Percentiles rank a stretch among this genome's conserved stretches.
phyloP scores from a whole-genome alignment of 805 yeast species.

The Candida arabinofermentans region DNA sequence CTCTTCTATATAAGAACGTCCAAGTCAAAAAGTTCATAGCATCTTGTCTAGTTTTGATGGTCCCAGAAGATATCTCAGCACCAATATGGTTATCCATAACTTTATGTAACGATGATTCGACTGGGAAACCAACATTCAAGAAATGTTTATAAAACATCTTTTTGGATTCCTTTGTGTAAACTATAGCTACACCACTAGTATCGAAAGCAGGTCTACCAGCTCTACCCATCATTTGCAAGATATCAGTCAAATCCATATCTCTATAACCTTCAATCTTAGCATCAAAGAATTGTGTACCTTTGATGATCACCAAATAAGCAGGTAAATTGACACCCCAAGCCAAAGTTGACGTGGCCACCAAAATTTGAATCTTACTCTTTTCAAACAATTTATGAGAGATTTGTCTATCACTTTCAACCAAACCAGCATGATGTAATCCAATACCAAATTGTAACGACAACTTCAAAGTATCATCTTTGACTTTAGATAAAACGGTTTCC shows the following conservation, averaged over 20 bases:
- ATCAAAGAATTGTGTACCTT: constrained; percentile 69
- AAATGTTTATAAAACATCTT: constrained; percentile 76
- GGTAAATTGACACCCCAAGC: constrained; percentile 89
- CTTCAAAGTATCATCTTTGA: constrained; percentile 79
- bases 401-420: constrained; percentile 68
- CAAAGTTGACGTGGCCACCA: constrained; percentile 76
- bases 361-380: constrained; percentile 61
- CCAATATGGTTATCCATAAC: constrained; percentile 77
- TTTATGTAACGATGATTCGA: constrained; percentile 73
- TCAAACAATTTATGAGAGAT: constrained; percentile 70
- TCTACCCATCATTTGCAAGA: constrained; percentile 81
- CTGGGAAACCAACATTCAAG: constrained; percentile 76
- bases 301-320: constrained; percentile 72
- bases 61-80: constrained; percentile 72
- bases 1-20: constrained; percentile 71
- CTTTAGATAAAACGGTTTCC: constrained; percentile 43
- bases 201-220: constrained; percentile 83
- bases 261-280: constrained; percentile 63
- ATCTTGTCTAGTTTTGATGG: constrained; percentile 58
- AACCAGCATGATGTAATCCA: constrained; percentile 80
- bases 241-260: constrained; percentile 82
- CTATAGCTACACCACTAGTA: constrained; percentile 73
- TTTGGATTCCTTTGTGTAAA: constrained; percentile 70
- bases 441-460: constrained; percentile 75
- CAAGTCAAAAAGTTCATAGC: constrained; percentile 74